These are phyloP conservation scores for Lactarius vividus DNA, from an alignment of 768 basidiomycete species.

Conservation along the genomic window DNA sequence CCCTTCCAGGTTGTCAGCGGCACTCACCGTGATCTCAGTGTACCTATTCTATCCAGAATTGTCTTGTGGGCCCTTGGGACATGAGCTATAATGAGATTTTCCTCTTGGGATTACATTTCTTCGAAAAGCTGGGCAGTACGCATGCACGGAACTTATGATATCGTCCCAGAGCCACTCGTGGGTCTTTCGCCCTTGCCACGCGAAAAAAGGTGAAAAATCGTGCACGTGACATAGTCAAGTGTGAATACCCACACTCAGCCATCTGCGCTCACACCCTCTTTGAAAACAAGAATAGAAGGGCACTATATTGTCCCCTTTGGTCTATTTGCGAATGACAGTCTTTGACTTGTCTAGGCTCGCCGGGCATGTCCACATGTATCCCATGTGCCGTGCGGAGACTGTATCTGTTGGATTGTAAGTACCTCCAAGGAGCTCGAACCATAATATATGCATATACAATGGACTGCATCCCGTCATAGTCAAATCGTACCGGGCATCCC, in stretches of 20 bases:
- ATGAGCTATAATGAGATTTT: constrained; percentile 24
- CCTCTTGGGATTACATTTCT: constrained; percentile 1
- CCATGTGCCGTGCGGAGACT: not conserved
- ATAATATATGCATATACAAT: not conserved
- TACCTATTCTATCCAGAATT: constrained; percentile 27
- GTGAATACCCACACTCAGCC: not conserved
- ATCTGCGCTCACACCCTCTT: not conserved
- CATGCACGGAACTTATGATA: not conserved
- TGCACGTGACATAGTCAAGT: constrained; percentile 1
- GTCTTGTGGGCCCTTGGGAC: constrained; percentile 19
- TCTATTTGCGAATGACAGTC: constrained; percentile 1
- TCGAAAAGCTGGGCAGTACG: not conserved
- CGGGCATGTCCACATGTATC: not conserved
- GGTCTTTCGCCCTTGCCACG: not conserved
- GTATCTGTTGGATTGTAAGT: not conserved
- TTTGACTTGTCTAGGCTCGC: not conserved
- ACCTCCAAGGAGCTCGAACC: not conserved
- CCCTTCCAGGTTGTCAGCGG: constrained; percentile 19
- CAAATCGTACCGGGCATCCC: too few species aligned
- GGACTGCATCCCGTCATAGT: not conserved
- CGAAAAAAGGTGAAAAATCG: not conserved
- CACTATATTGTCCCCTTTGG: constrained; percentile 5
- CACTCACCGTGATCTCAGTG: constrained; percentile 25
- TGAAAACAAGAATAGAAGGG: not conserved
- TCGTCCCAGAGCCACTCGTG: not conserved